Evolutionary conservation across 306 rosid species (phyloP).

Genomic region (Sicyos baderoa): DNA sequence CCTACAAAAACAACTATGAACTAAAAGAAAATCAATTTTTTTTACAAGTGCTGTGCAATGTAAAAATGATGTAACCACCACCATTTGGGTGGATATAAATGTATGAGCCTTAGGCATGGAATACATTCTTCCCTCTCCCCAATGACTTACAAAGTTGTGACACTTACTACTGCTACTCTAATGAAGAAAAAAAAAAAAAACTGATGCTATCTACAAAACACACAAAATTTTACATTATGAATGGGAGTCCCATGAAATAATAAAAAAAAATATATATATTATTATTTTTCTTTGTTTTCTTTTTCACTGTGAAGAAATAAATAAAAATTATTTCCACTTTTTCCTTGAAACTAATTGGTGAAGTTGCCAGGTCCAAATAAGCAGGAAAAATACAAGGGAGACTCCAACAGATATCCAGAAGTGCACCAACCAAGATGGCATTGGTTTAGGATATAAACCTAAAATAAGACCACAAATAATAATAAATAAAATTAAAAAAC

Average conservation of each 20-base stretch:
- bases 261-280: too few species aligned
- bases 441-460: slow-evolving; percentile 84
- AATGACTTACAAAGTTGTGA: neutral
- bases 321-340: slow-evolving; percentile 53
- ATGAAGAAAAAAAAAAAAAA: neutral
- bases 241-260: slow-evolving; percentile 4
- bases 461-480: slow-evolving; percentile 8
- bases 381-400: slow-evolving; percentile 41
- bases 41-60: too few species aligned
- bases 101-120: neutral
- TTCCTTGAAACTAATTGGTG: slow-evolving; percentile 41
- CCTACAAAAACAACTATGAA: too few species aligned
- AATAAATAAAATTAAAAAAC: neutral
- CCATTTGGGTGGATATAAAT: slow-evolving; percentile 5
- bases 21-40: too few species aligned
- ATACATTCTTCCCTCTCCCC: slow-evolving; percentile 15
- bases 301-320: neutral
- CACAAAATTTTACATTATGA: slow-evolving; percentile 5
- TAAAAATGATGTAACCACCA: neutral
- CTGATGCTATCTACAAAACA: slow-evolving; percentile 14
- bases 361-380: slow-evolving; percentile 71
- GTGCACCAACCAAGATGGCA: slow-evolving; percentile 73
- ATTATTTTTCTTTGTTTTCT: neutral
- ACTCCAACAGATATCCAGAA: slow-evolving; percentile 63
- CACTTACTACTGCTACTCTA: neutral